Evolutionary conservation across 164 flowering plant species (phyloP).

Genomic region (Aristolochia californica): DNA sequence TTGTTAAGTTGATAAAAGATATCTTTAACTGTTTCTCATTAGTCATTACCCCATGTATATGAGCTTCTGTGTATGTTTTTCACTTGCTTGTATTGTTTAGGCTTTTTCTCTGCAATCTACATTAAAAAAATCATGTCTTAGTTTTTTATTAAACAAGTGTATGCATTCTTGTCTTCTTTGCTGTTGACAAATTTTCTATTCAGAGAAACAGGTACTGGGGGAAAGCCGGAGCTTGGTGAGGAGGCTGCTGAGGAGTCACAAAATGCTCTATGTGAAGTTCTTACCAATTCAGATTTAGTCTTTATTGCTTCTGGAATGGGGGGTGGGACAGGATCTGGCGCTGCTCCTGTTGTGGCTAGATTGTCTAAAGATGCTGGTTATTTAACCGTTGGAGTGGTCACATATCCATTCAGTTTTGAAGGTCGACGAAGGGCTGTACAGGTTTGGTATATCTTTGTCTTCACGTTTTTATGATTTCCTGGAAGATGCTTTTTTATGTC

Average conservation of each 20-base stretch:
- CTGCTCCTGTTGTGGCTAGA: conserved; percentile 21
- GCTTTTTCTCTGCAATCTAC: not conserved
- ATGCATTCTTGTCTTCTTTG: not conserved
- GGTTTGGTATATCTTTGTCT: conserved; percentile 6
- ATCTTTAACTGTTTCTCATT: too few species aligned
- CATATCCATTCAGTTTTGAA: conserved; percentile 24
- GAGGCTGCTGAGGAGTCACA: conserved; percentile 23
- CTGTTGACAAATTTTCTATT: conserved; percentile 10
- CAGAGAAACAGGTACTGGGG: conserved; percentile 26
- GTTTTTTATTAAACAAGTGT: not conserved
- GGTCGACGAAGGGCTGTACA: conserved; percentile 26
- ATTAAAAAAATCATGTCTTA: not conserved
- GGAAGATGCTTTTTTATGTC: too few species aligned
- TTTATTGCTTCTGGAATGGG: conserved; percentile 26
- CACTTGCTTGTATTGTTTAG: not conserved
- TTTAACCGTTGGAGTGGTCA: conserved; percentile 23
- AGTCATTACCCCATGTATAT: too few species aligned
- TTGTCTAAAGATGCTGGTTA: conserved; percentile 19
- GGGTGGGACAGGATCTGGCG: conserved; percentile 25
- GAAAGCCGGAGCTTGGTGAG: conserved; percentile 21
- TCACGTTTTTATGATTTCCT: not conserved
- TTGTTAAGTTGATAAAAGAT: too few species aligned
- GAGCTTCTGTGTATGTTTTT: not conserved
- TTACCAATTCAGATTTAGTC: conserved; percentile 19
- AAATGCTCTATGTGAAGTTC: conserved; percentile 16